Percentiles rank a stretch among this genome's conserved stretches.
Conservation (phyloP, 1,139 yeast genomes). For the Candida neerlandica region DNA sequence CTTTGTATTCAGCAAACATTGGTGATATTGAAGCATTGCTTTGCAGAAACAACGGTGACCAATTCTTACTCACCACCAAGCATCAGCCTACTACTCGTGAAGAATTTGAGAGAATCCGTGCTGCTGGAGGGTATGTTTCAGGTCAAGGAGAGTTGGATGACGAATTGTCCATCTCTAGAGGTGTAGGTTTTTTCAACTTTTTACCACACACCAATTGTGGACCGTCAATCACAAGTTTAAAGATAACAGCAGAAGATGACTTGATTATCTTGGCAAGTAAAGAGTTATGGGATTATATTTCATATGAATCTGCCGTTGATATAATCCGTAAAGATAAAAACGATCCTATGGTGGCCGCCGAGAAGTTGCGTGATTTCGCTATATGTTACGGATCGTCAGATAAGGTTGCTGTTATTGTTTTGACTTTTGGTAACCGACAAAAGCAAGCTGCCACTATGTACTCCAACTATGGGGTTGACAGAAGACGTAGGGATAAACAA, state of each 20-base stretch:
- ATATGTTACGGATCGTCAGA: constrained; percentile 87
- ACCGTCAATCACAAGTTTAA: constrained; percentile 70
- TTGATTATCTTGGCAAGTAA: constrained; percentile 84
- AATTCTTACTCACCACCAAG: constrained; percentile 66
- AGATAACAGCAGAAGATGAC: constrained; percentile 73
- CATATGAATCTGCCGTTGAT: constrained; percentile 88
- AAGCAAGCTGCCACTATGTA: constrained; percentile 24
- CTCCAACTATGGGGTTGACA: constrained; percentile 22
- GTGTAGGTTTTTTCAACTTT: constrained; percentile 85
- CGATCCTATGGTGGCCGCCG: constrained; percentile 92
- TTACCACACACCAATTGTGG: constrained; percentile 90
- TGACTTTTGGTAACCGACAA: constrained; percentile 58
- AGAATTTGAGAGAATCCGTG: constrained; percentile 86
- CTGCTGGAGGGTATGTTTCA: constrained; percentile 88
- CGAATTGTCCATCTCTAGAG: constrained; percentile 79
- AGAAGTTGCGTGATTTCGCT: constrained; percentile 90
- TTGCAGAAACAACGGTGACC: constrained; percentile 82
- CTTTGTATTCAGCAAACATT: constrained; percentile 78
- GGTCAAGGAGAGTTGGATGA: constrained; percentile 88
- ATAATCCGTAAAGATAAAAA: constrained; percentile 80
- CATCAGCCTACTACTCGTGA: constrained; percentile 82
- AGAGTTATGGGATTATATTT: constrained; percentile 82
- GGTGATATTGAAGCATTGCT: constrained; percentile 89
- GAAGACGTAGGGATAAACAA: constrained; percentile 57
- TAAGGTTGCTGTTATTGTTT: constrained; percentile 81